Evolutionary conservation across 163 green algal species (phyloP), one percentile per base, ranked within the genome.

Genomic region (Prototheca wickerhamii): DNA sequence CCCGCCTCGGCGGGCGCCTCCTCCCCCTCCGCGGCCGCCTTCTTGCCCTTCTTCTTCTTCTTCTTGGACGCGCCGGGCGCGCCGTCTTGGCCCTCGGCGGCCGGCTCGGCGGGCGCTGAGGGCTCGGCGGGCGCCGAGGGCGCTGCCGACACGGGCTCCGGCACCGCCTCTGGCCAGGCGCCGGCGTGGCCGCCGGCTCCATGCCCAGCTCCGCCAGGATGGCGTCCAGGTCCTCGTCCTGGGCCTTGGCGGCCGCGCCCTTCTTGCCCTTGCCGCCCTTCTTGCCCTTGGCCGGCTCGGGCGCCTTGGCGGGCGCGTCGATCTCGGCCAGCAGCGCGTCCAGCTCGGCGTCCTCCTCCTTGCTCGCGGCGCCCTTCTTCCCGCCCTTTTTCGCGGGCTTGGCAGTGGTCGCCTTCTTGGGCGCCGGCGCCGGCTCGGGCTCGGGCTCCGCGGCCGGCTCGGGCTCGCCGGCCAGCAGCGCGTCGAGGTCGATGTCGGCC

Each of bases 131-230:
- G 67, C n/a, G n/a, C n/a, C n/a, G n/a, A n/a, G n/a, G n/a, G n/a
- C n/a, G n/a, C n/a, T n/a, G n/a, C n/a, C n/a, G n/a, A n/a, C n/a
- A n/a, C n/a, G n/a, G n/a, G n/a, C n/a, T n/a, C n/a, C n/a, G n/a
- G n/a, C n/a, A n/a, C n/a, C n/a, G n/a, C n/a, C n/a, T n/a, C n/a
- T n/a, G n/a, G n/a, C n/a, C 59, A 21, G 65, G 12, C 10, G 60
- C 51, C 26, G 65, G 35, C 28, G 30, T 20, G n/a, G 61, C 60
- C 1, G 69, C 44, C 23, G 76, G 33, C 20, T 61, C 67, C 17
- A 67, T 73, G 1, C 81, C 86, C 34, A 90, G 73, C 70, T 87
- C 78, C n/a, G 82, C 86, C 40, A 94, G 73, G 34, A 93, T 63
- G 3, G 85, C 79, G 65, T 90, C 85, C 44, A 91, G 76, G 64